phyloP scores from a whole-genome alignment of 768 basidiomycete genomes.

The Suillus americanus region DNA sequence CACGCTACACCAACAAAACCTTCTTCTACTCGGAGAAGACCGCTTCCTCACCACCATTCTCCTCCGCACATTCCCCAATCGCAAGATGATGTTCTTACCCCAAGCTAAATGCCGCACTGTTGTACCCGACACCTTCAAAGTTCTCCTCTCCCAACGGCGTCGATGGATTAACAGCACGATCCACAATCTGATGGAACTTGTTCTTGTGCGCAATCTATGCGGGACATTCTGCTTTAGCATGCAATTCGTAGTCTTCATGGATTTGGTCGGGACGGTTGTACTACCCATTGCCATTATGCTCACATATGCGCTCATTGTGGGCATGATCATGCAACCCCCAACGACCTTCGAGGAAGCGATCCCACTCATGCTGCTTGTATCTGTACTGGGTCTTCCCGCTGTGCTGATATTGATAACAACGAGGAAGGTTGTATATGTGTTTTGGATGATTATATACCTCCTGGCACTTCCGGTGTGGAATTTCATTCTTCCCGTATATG shows the following conservation, averaged over 20 bases:
- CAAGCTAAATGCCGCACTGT: conserved; percentile 94
- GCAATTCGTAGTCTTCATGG: conserved; percentile 99
- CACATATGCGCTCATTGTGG: conserved; percentile 85
- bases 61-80: conserved; percentile 93
- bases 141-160: conserved; percentile 93
- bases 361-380: conserved; percentile 83
- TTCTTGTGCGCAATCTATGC: conserved; percentile 93
- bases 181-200: conserved; percentile 99
- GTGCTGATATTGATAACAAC: conserved; percentile 93
- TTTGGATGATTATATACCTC: conserved; percentile 98
- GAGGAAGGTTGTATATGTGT: conserved; percentile 90
- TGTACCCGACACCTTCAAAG: conserved; percentile 91
- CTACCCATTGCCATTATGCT: conserved; percentile 91
- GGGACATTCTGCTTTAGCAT: conserved; percentile 99
- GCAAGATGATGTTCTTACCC: conserved; percentile 99
- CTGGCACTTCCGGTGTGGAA: conserved; percentile 95
- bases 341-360: conserved; percentile 89
- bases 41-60: conserved; percentile 97
- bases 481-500: conserved; percentile 89
- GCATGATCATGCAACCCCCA: conserved; percentile 79
- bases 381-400: conserved; percentile 92
- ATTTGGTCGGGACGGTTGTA: conserved; percentile 87
- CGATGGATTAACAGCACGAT: conserved; percentile 99
- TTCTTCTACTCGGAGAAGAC: conserved; percentile 95
- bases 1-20: conserved; percentile 96